Evolutionary conservation across 495 filamentous ascomycete species (phyloP).

Genomic region (Penicillium argentinense): DNA sequence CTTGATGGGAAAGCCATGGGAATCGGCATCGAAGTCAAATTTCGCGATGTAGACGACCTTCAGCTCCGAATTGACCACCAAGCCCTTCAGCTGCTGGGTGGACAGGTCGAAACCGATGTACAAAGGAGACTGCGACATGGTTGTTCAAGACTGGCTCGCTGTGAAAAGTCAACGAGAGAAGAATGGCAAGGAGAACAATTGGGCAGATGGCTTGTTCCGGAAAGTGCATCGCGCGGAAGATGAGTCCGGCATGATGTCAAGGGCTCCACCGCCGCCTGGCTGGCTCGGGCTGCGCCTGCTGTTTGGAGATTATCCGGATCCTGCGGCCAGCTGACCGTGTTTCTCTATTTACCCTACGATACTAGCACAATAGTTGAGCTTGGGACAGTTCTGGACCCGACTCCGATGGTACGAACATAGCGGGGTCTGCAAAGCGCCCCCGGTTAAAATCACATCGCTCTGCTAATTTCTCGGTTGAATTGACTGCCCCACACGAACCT

Average conservation of each 20-base stretch:
- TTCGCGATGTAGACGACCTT: slow-evolving; percentile 44
- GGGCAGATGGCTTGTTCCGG: neutral
- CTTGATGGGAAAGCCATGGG: slow-evolving; percentile 67
- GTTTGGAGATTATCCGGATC: neutral
- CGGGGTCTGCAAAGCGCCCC: neutral
- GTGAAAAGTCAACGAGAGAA: neutral
- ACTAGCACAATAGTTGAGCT: too few species aligned
- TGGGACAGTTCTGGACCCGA: too few species aligned
- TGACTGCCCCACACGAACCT: too few species aligned
- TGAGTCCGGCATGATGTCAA: slow-evolving; percentile 22
- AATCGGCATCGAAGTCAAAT: slow-evolving; percentile 76
- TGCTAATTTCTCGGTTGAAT: slow-evolving; percentile 4
- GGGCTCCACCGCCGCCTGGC: slow-evolving; percentile 4
- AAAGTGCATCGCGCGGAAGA: slow-evolving; percentile 2
- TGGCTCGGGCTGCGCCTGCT: neutral
- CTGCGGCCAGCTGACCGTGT: too few species aligned
- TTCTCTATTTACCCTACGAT: neutral
- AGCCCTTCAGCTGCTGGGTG: slow-evolving; percentile 92
- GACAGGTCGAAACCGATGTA: slow-evolving; percentile 96
- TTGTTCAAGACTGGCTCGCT: slow-evolving; percentile 2
- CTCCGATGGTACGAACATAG: neutral
- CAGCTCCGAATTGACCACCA: slow-evolving; percentile 74
- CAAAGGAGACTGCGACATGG: slow-evolving; percentile 52
- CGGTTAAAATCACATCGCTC: neutral
- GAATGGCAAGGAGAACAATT: slow-evolving; percentile 1